These are phyloP conservation scores for Chaetothyriales sp. DNA, from an alignment of 2,329 filamentous ascomycete species.

Conservation along the genomic window DNA sequence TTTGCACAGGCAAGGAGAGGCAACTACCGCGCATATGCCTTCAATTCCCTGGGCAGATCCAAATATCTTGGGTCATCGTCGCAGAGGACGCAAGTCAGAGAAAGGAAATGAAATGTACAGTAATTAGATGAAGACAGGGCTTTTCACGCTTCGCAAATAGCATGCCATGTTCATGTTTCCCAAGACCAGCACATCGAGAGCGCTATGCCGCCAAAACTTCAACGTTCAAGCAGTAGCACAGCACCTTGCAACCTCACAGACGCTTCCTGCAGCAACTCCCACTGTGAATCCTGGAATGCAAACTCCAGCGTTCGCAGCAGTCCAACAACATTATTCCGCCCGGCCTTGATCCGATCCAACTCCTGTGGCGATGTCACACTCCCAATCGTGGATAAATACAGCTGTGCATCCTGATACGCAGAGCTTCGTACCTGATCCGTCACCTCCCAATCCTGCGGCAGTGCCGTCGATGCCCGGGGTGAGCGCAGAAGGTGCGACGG, in stretches of 20 bases:
- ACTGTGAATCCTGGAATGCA: conserved; percentile 67
- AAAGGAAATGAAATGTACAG: too few relatives aligned
- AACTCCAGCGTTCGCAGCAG: conserved; percentile 67
- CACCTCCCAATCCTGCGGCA: background rate
- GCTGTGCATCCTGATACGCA: conserved; percentile 52
- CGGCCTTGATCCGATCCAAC: conserved; percentile 50
- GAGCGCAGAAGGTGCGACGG: conserved; percentile 19
- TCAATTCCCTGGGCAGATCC: too few relatives aligned
- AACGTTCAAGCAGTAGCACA: conserved; percentile 31
- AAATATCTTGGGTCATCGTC: too few relatives aligned
- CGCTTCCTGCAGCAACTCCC: conserved; percentile 84
- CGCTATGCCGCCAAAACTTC: background rate
- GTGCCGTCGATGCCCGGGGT: background rate
- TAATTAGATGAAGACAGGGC: too few relatives aligned
- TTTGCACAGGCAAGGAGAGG: background rate
- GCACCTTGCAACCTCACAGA: conserved; percentile 68
- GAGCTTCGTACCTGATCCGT: background rate
- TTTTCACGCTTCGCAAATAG: too few relatives aligned
- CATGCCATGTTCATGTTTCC: too few relatives aligned
- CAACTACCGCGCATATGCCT: background rate
- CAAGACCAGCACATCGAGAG: background rate
- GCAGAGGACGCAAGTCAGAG: too few relatives aligned
- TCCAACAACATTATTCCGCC: conserved; percentile 70
- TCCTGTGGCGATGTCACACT: conserved; percentile 63
- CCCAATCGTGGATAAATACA: conserved; percentile 60